Base-by-base conservation (phyloP, 768 basidiomycete genomes). In the Thelephora aurantiotincta region DNA sequence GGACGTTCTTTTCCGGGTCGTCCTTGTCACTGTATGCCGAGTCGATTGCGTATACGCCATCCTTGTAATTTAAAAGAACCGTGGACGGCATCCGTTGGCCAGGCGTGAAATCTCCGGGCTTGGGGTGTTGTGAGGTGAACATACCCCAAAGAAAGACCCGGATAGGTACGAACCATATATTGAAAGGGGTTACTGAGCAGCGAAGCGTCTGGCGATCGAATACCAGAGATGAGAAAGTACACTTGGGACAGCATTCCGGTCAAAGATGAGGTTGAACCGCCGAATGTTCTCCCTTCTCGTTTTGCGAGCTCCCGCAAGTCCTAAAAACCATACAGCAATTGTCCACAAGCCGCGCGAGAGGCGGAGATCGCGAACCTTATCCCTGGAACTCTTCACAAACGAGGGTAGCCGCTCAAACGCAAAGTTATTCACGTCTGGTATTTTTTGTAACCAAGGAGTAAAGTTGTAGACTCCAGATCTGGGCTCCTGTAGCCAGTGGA, bases 211-310 rank as follows among this genome's bases (percentile, higher is more conserved):
- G 90, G 72, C 0, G 65, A 62, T 55, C 77, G 82, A 52, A 81
- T 73, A 16, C 74, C 75, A 19, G 88, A 91, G 4, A 96, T 68
- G 14, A 91, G 70, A 58, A 90, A 89, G 59, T 96, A 98, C 14
- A 94, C 77, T 43, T 97, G 91, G 38, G 77, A 71, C 37, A 96
- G 69, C 56, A 92, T 77, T 33, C 84, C 80, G 0, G 89, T 82
- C 45, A 96, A 62, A 1, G 89, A 91, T 6, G 91, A 94, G 0
- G 93, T 98, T 2, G 89, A 93, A 3, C 93, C 94, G 2, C 76
- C 75, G 59, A 86, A 96, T 22, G 57, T 67, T 37, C 74, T 73
- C 0, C 71, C 63, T 50, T 86, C 69, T 37, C 65, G 60, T 53
- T 72, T 68, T 1, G 85, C 82, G 12, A 94, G 63, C 9, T 57